Evolutionary conservation across 1,284 basidiomycete genomes (phyloP).

Genomic region (Mycena sp.): DNA sequence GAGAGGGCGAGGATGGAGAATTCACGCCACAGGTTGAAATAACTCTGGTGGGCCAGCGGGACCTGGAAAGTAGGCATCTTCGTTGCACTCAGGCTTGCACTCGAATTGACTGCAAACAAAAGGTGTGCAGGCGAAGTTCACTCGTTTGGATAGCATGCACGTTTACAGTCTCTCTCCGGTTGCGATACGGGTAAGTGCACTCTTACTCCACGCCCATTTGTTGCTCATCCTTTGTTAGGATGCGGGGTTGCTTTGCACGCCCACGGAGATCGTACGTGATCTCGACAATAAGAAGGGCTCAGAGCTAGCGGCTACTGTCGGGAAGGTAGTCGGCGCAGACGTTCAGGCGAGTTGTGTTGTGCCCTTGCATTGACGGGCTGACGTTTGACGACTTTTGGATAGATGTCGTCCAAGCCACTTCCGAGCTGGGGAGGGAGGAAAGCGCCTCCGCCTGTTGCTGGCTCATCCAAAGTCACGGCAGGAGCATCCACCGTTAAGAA

Average conservation of each 20-base stretch:
- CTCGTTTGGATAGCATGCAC: constrained; percentile 59
- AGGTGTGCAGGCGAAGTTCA: constrained; percentile 63
- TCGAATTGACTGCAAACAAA: constrained; percentile 4
- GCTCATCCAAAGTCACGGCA: constrained; percentile 24
- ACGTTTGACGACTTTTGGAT: neutral
- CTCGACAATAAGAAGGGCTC: constrained; percentile 57
- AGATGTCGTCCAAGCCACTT: constrained; percentile 14
- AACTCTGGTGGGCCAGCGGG: constrained; percentile 64
- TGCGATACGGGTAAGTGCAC: constrained; percentile 59
- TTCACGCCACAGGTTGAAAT: constrained; percentile 55
- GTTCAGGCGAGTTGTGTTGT: constrained; percentile 58
- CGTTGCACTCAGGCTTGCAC: neutral
- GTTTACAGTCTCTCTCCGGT: constrained; percentile 75
- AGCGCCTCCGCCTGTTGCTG: constrained; percentile 24
- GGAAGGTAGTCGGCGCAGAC: constrained; percentile 59
- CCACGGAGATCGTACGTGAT: constrained; percentile 56
- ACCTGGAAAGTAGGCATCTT: constrained; percentile 63
- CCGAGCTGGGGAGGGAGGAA: constrained; percentile 25
- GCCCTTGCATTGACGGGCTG: neutral
- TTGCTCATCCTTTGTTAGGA: constrained; percentile 53
- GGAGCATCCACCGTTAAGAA: constrained; percentile 20
- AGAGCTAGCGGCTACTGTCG: constrained; percentile 55
- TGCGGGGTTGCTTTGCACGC: constrained; percentile 62
- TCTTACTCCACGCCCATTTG: constrained; percentile 4
- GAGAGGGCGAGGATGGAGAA: constrained; percentile 46